These are phyloP conservation scores for Pyronema domesticum DNA, from an alignment of 495 filamentous ascomycete genomes.

Conservation along the genomic window DNA sequence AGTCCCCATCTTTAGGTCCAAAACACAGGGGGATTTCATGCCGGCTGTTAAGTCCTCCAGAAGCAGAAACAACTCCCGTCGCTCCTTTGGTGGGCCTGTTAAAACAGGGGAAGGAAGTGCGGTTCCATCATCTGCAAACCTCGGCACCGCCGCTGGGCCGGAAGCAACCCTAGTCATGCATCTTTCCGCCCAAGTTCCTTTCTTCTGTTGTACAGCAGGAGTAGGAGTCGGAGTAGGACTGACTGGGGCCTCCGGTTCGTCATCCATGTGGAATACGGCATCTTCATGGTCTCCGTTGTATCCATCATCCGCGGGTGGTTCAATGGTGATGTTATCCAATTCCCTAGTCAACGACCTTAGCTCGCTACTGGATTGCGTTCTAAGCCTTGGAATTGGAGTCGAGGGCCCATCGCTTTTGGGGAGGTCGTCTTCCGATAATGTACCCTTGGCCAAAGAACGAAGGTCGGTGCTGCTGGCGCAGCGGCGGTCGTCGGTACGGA, in stretches of 20 bases:
- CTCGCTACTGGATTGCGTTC: neutral
- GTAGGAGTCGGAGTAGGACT: neutral
- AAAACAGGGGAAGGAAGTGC: conserved; percentile 28
- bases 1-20: conserved; percentile 99
- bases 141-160: conserved; percentile 7
- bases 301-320: conserved; percentile 38
- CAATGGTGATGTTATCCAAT: neutral
- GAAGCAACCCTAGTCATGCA: conserved; percentile 17
- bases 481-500: too few relatives aligned
- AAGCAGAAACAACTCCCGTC: conserved; percentile 81
- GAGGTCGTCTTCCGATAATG: neutral
- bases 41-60: conserved; percentile 94
- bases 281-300: conserved; percentile 67
- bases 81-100: conserved; percentile 66
- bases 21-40: conserved; percentile 88
- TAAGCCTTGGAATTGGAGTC: neutral
- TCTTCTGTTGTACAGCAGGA: conserved; percentile 3
- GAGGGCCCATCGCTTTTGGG: neutral
- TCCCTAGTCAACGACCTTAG: neutral
- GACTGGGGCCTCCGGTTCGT: conserved; percentile 7
- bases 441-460: conserved; percentile 11
- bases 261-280: conserved; percentile 57
- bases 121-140: conserved; percentile 1
- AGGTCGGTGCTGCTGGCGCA: conserved; percentile 10
- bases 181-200: conserved; percentile 18